Base-by-base conservation (phyloP, 495 filamentous ascomycete species). In the Cercophora sp. region DNA sequence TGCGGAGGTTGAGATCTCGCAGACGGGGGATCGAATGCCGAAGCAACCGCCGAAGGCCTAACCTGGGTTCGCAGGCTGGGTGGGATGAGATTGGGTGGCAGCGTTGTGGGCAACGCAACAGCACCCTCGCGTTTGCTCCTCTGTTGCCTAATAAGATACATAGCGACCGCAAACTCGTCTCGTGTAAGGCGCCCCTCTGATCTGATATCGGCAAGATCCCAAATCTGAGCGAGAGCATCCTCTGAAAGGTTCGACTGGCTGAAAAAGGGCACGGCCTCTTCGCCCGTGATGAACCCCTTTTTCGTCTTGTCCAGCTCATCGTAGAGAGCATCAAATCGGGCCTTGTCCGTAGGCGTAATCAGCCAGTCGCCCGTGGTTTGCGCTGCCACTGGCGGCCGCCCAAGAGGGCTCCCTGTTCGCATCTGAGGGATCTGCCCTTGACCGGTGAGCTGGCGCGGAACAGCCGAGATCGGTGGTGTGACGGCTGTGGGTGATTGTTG, bases 91-190 rank as follows among this genome's bases (percentile, higher is more conserved):
- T 85, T 89, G 1, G 83, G 77, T 13, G 94, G 90, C 25, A 98
- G 73, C 6, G 79, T 70, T 13, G 88, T 74, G 1, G 92, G 92
- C 3, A 97, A 64, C 22, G 76, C 65, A 11, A 62, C 65, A 25
- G 76, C 62, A 11, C 77, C 76, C 43, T 83, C 83, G 29, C 82
- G 83, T 52, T 84, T 88, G 51, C 75, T 82, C 19, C 90, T 81
- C 66, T 96, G 91, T 64, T 93, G 84, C 51, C 89, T 80, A 57
- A 98, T 96, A 27, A 98, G 77, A 64, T 95, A 91, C 93, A 98
- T 97, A 41, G 94, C 93, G 44, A 98, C 91, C 0, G 93, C 92
- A 63, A 98, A 98, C 61, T 94, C 91, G 65, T 98, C 93, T 49
- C 80, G 78, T 27, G 76, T 90, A 34, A 98, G 74, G 51, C 84